phyloP scores from a whole-genome alignment of 2,329 filamentous ascomycete genomes.

The Lachnellula cervina region DNA sequence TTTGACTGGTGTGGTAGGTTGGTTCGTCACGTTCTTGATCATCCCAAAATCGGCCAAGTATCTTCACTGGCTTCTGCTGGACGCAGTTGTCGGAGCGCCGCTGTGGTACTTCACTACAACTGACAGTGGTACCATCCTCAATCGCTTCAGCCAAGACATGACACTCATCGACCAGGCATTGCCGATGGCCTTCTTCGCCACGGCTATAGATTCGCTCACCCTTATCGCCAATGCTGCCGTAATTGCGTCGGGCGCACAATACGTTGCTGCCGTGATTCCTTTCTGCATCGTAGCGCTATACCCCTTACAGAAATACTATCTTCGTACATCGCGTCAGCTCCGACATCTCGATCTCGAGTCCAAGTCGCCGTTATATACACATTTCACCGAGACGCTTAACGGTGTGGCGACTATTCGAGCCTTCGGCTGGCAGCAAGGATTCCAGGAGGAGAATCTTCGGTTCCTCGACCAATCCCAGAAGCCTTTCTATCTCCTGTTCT shows the following conservation, averaged over 20 bases:
- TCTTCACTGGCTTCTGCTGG: background rate
- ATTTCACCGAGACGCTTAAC: slow-evolving; percentile 40
- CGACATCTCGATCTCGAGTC: slow-evolving; percentile 41
- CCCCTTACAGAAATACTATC: slow-evolving; percentile 35
- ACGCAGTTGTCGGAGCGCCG: slow-evolving; percentile 18
- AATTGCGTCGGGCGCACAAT: background rate
- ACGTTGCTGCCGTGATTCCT: background rate
- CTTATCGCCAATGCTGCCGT: background rate
- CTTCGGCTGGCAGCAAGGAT: slow-evolving; percentile 35
- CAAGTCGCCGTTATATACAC: slow-evolving; percentile 39
- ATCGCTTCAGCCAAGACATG: slow-evolving; percentile 40
- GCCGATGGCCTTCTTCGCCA: slow-evolving; percentile 3
- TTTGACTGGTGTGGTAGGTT: background rate
- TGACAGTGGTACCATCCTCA: slow-evolving; percentile 30
- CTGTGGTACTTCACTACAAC: slow-evolving; percentile 30
- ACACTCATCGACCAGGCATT: slow-evolving; percentile 19
- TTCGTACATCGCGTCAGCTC: slow-evolving; percentile 43
- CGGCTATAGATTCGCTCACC: background rate
- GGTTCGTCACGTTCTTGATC: background rate
- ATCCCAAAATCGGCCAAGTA: background rate
- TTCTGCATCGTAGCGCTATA: slow-evolving; percentile 33
- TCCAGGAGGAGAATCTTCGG: slow-evolving; percentile 40
- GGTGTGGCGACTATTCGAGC: slow-evolving; percentile 40
- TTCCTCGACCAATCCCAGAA: slow-evolving; percentile 49
- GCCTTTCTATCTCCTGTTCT: slow-evolving; percentile 52